Evolutionary conservation across 768 basidiomycete species (phyloP).

Genomic region (Suillus decipiens): DNA sequence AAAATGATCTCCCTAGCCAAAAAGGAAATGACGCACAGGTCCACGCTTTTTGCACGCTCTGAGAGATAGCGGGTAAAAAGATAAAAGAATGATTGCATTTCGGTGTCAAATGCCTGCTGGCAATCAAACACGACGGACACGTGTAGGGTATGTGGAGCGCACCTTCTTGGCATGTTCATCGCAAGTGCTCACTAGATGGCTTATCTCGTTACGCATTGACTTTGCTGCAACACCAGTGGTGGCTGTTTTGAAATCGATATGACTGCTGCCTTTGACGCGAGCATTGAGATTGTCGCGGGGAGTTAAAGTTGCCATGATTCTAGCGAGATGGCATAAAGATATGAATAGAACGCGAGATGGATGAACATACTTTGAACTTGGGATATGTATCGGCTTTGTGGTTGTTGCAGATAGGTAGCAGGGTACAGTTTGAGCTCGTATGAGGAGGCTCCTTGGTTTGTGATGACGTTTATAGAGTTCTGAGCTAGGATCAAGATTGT

Average conservation of each 20-base stretch:
- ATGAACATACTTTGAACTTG: conserved; percentile 42
- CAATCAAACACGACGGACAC: conserved; percentile 20
- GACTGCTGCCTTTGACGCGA: conserved; percentile 74
- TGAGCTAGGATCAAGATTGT: conserved; percentile 34
- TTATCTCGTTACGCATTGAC: conserved; percentile 98
- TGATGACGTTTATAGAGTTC: conserved; percentile 66
- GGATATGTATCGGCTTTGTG: conserved; percentile 58
- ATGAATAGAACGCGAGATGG: conserved; percentile 5
- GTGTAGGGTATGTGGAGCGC: conserved; percentile 12
- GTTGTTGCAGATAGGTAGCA: conserved; percentile 64
- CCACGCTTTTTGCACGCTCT: conserved; percentile 66
- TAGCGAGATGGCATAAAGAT: conserved; percentile 26
- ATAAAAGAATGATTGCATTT: conserved; percentile 85
- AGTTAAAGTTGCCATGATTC: conserved; percentile 55
- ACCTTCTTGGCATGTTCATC: conserved; percentile 81
- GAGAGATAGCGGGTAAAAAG: conserved; percentile 80
- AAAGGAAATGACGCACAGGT: conserved; percentile 54
- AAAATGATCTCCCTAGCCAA: conserved; percentile 11
- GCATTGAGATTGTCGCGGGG: conserved; percentile 72
- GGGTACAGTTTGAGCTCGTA: conserved; percentile 51
- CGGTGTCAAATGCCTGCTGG: conserved; percentile 66
- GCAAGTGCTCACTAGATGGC: conserved; percentile 86
- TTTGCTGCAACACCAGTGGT: conserved; percentile 92
- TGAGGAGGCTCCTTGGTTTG: conserved; percentile 46
- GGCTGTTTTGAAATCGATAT: conserved; percentile 98